Percentiles rank a stretch among this genome's conserved stretches.
phyloP scores from a whole-genome alignment of 129 eudicot genomes.

The Flaveria linearis region DNA sequence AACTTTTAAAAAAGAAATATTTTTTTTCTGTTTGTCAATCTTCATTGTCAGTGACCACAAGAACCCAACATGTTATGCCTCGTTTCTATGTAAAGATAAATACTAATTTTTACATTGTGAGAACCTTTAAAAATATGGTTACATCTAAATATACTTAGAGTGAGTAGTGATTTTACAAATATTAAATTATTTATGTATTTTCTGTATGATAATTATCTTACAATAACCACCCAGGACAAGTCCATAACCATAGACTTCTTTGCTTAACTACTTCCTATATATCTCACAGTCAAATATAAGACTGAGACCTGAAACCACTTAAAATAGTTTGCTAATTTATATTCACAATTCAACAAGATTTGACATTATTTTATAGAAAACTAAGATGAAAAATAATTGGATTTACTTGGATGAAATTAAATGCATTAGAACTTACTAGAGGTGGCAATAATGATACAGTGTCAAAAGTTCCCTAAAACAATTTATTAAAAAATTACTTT shows the following conservation, averaged over 20 bases:
- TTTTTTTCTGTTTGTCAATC: background rate
- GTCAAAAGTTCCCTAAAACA: background rate
- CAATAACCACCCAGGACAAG: constrained; percentile 8
- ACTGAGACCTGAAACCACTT: background rate
- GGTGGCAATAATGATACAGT: background rate
- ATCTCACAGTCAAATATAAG: background rate
- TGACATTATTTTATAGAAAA: background rate
- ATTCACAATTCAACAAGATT: background rate
- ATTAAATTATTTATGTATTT: background rate
- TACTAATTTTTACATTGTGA: background rate
- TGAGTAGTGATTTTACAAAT: background rate
- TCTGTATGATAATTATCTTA: background rate
- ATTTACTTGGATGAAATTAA: background rate
- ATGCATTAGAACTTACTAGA: background rate
- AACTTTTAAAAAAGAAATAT: background rate
- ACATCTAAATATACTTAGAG: background rate
- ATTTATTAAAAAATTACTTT: background rate
- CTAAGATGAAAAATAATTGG: background rate
- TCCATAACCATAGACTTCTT: background rate
- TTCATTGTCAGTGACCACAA: background rate
- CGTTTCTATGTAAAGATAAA: background rate
- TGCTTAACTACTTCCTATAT: background rate
- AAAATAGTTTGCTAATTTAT: background rate
- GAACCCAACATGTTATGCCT: background rate
- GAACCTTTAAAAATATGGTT: background rate